Evolutionary conservation across 805 yeast species (phyloP), one percentile per base, ranked within the genome.

Genomic region (Ogataea siamensis): DNA sequence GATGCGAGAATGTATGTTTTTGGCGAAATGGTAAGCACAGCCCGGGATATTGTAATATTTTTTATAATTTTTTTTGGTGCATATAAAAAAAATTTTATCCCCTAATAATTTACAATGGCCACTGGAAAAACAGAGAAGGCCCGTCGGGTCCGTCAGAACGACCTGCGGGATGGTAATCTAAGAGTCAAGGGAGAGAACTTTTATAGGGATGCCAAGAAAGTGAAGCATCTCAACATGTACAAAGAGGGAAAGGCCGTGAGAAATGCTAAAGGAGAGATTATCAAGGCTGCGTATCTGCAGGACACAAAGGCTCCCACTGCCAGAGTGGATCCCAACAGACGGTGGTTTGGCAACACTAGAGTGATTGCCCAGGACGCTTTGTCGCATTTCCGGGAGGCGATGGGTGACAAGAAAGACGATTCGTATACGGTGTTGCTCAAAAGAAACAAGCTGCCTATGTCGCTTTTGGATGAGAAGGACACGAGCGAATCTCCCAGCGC

Each of bases 301-400:
- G 81, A 85, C 50, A 80, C 87, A 4, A 89, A 87, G 46, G 72
- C 85, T 19, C 98, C 98, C 10, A 78, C 71, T 47, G 98, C 98
- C 2, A 73, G 99, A 45, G 94, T 91, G 29, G 96, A 87, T 58
- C 98, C 99, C 5, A 91, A 91, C 63, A 78, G 96, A 62, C 78
- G 94, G 58, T 91, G 98, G 99, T 93, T 93, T 59, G 96, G 96
- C 33, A 93, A 88, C 65, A 87, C 99, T 10, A 78, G 99, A 58
- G 99, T 91, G 27, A 91, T 91, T 57, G 91, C 97, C 4, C 99
- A 91, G 62, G 96, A 93, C 70, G 96, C 98, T 2, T 70, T 91
- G 54, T 71, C 83, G 19, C 98, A 93, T 67, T 91, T 91, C 68
- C 75, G 99, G 61, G 93, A 86, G 50, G 97, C 97, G 7, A 73